Conservation (phyloP, 768 basidiomycete species). For the Pilatotrama ljubarskyi region DNA sequence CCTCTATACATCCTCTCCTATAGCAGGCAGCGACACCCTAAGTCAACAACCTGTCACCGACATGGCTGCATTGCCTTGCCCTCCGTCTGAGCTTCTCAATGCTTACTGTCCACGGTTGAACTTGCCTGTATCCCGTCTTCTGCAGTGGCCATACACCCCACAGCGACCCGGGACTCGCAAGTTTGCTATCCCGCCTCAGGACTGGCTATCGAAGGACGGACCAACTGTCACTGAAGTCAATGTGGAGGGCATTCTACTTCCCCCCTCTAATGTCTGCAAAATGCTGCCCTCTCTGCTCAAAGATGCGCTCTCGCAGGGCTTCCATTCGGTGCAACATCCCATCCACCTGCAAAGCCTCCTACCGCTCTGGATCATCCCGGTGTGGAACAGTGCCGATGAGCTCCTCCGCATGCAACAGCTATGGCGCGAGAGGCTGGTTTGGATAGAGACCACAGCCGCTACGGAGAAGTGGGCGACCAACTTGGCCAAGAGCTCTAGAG, state of each 20-base stretch:
- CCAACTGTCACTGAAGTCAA: not conserved
- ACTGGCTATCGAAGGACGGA: not conserved
- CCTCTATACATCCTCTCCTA: too few species aligned
- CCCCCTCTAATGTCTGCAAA: not conserved
- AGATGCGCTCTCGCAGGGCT: not conserved
- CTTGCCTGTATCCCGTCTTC: not conserved
- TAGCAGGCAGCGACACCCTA: too few species aligned
- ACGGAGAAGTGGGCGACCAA: not conserved
- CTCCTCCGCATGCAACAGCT: not conserved
- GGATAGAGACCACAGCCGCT: not conserved
- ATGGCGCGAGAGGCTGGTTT: not conserved
- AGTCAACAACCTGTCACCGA: too few species aligned
- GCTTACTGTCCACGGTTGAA: not conserved
- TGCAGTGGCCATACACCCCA: not conserved
- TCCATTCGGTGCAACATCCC: not conserved
- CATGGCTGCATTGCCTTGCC: too few species aligned
- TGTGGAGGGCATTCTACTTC: not conserved
- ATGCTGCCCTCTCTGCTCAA: not conserved
- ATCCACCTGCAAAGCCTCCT: not conserved
- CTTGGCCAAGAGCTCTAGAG: too few species aligned
- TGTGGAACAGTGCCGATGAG: not conserved
- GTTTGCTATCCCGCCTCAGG: not conserved
- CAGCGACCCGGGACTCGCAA: not conserved
- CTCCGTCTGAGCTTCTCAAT: not conserved
- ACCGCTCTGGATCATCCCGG: not conserved